These are phyloP conservation scores for Kwoniella sp. DNA, from an alignment of 768 basidiomycete species.

Conservation along the genomic window DNA sequence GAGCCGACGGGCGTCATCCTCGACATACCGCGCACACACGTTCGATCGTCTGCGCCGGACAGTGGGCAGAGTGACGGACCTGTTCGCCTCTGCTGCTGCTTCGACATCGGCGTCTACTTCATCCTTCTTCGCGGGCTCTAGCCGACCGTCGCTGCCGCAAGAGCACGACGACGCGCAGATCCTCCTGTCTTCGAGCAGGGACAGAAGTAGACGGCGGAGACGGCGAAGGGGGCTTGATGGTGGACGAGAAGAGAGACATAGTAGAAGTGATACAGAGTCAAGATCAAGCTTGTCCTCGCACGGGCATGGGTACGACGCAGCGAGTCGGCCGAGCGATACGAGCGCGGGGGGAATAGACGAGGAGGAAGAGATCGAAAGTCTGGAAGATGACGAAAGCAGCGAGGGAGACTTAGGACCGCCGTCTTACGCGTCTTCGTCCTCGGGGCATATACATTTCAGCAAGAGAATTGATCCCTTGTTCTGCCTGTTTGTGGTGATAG, in stretches of 20 bases:
- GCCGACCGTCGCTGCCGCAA: not conserved
- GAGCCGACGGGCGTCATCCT: not conserved
- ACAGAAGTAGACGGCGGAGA: not conserved
- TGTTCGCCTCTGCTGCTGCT: not conserved
- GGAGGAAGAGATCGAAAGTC: constrained; percentile 1
- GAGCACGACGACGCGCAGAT: not conserved
- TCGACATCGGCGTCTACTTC: not conserved
- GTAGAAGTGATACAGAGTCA: not conserved
- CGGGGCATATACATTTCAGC: not conserved
- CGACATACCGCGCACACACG: not conserved
- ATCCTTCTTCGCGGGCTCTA: not conserved
- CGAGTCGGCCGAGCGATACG: not conserved
- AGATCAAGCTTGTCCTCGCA: not conserved
- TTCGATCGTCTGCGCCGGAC: not conserved
- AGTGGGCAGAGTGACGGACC: too few species aligned
- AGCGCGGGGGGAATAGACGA: not conserved
- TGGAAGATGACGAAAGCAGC: not conserved
- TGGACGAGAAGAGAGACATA: not conserved
- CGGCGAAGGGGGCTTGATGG: not conserved
- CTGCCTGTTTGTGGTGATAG: constrained; percentile 3
- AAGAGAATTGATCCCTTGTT: not conserved
- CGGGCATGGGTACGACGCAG: not conserved
- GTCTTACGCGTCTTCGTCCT: not conserved
- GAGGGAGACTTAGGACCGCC: not conserved
- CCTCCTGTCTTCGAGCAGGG: not conserved